These are phyloP conservation scores for Chlamydomonas applanata DNA, from an alignment of 139 green algal species.

Conservation along the genomic window DNA sequence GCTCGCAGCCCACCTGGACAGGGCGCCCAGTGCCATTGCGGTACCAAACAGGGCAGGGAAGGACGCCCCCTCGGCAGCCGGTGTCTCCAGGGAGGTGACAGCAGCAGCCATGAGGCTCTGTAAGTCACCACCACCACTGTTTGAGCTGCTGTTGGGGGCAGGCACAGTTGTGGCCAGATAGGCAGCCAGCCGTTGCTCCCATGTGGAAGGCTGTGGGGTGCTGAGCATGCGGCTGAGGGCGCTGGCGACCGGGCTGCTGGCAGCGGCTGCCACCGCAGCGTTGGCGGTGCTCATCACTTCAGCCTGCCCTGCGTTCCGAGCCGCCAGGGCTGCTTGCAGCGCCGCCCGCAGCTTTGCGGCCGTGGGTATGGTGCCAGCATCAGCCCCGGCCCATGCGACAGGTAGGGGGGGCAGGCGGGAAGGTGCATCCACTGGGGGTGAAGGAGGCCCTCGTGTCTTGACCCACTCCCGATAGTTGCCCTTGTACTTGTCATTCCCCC, in stretches of 20 bases:
- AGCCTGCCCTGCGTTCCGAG: not conserved
- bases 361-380: not conserved
- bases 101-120: slow-evolving; percentile 9
- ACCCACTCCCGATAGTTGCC: slow-evolving; percentile 18
- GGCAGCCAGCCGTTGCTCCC: not conserved
- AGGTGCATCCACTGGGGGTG: not conserved
- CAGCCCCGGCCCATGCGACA: not conserved
- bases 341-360: not conserved
- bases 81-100: not conserved
- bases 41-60: slow-evolving; percentile 7
- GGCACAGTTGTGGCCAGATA: not conserved
- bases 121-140: not conserved
- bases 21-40: not conserved
- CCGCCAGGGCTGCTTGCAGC: not conserved
- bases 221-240: not conserved
- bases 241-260: not conserved
- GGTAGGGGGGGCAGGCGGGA: not conserved
- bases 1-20: not conserved
- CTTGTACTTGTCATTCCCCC: too few species aligned
- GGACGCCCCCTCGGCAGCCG: not conserved
- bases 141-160: not conserved
- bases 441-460: not conserved
- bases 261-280: not conserved
- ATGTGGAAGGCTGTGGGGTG: not conserved
- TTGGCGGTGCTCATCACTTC: not conserved